Percentiles rank a stretch among this genome's conserved stretches.
Evolutionary conservation across 768 basidiomycete genomes (phyloP).

Genomic region (Naganishia vaughanmartiniae): DNA sequence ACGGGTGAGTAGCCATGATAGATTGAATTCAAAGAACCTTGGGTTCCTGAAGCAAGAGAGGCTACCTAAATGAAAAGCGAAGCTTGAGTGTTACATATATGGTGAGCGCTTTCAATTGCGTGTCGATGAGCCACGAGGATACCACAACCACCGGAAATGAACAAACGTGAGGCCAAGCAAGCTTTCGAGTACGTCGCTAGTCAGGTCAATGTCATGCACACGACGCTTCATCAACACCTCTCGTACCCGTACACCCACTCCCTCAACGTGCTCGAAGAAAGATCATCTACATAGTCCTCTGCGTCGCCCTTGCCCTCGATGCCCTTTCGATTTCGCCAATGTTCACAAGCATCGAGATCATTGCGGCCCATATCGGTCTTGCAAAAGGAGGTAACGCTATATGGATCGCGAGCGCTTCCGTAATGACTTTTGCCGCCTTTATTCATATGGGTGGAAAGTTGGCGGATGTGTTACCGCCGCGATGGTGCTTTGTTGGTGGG

Average conservation of each 20-base stretch:
- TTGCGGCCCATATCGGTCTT: background rate
- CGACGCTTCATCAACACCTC: background rate
- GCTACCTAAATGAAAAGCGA: too few species aligned
- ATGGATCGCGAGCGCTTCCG: background rate
- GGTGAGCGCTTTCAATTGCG: background rate
- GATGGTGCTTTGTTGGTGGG: constrained; percentile 5
- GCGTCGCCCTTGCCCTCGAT: background rate
- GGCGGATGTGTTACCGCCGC: constrained; percentile 8
- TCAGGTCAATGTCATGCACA: background rate
- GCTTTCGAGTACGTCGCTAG: background rate
- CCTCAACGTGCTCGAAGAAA: background rate
- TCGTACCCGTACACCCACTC: background rate
- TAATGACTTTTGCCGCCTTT: background rate
- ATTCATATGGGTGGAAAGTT: constrained; percentile 6
- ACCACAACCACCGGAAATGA: background rate
- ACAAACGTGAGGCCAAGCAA: background rate
- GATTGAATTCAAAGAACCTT: too few species aligned
- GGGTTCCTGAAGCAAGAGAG: too few species aligned
- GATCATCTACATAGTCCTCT: background rate
- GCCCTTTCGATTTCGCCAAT: background rate
- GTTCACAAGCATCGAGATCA: background rate
- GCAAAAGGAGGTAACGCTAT: constrained; percentile 6
- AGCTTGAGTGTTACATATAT: background rate
- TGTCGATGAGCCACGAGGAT: background rate
- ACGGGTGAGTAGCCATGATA: too few species aligned